These are phyloP conservation scores for Aspergillus latus DNA, from an alignment of 2,329 filamentous ascomycete genomes.

Conservation along the genomic window DNA sequence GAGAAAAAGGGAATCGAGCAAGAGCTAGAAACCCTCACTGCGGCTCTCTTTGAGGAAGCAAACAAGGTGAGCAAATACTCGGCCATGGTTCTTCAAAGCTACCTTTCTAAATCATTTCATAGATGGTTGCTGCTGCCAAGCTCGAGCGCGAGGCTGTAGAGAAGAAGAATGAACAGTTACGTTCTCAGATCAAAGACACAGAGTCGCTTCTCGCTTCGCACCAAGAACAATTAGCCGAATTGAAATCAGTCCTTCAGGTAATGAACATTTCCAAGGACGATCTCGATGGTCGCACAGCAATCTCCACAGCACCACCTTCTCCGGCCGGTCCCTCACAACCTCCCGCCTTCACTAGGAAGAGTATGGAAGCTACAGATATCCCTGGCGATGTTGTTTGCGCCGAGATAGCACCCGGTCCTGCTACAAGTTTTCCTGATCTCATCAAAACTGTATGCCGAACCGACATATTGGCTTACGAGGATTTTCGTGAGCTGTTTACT, in stretches of 20 bases:
- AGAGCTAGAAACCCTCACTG: slow-evolving; percentile 85
- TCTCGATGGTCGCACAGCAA: slow-evolving; percentile 64
- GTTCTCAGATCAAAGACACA: slow-evolving; percentile 79
- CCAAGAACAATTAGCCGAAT: slow-evolving; percentile 86
- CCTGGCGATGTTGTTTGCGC: slow-evolving; percentile 51
- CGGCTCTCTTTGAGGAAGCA: slow-evolving; percentile 94
- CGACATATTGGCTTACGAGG: slow-evolving; percentile 77
- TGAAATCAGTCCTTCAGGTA: slow-evolving; percentile 89
- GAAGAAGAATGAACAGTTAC: slow-evolving; percentile 84
- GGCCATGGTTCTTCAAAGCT: neutral
- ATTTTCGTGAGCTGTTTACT: slow-evolving; percentile 76
- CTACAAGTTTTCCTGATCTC: slow-evolving; percentile 76
- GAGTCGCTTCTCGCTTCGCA: slow-evolving; percentile 83
- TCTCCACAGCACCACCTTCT: slow-evolving; percentile 72
- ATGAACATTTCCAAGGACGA: slow-evolving; percentile 73
- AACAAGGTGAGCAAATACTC: slow-evolving; percentile 62
- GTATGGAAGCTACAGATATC: slow-evolving; percentile 61
- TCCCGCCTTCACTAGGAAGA: slow-evolving; percentile 53
- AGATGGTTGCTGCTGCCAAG: slow-evolving; percentile 91
- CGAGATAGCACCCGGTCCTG: slow-evolving; percentile 61
- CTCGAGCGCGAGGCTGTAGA: slow-evolving; percentile 77
- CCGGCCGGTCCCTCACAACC: slow-evolving; percentile 63
- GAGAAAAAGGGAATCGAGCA: slow-evolving; percentile 88
- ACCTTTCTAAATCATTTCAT: neutral
- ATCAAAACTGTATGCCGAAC: slow-evolving; percentile 79